Evolutionary conservation across 225 moss, liverwort and hornwort genomes (phyloP).

Genomic region (Takakia lepidozioides): DNA sequence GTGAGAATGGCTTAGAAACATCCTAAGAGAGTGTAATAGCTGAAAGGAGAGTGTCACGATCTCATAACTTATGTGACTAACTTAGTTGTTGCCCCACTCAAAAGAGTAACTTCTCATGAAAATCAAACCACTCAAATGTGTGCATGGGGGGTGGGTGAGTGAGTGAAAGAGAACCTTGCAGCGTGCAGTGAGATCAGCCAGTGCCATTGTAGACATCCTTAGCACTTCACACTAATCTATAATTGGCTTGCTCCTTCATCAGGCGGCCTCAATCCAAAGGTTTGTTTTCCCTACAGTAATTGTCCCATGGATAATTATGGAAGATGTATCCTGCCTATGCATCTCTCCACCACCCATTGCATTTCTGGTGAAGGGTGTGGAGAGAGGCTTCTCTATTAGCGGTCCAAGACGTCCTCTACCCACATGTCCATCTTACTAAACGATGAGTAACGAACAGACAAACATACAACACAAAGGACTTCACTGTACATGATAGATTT

Average conservation of each 20-base stretch:
- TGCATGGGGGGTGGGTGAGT: too few relatives aligned
- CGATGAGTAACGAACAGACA: conserved; percentile 1
- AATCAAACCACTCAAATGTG: too few relatives aligned
- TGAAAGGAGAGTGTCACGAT: too few relatives aligned
- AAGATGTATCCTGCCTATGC: neutral
- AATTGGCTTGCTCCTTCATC: neutral
- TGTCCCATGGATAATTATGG: too few relatives aligned
- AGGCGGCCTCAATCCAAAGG: neutral
- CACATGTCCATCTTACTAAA: conserved; percentile 4
- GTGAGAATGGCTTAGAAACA: too few relatives aligned
- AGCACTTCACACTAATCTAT: too few relatives aligned
- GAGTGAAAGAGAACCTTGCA: too few relatives aligned
- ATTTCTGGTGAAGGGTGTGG: conserved; percentile 3
- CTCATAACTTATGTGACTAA: too few relatives aligned
- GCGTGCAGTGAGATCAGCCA: conserved; percentile 49
- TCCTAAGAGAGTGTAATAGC: too few relatives aligned
- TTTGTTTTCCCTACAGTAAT: neutral
- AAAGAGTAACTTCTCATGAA: too few relatives aligned
- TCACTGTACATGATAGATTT: conserved; percentile 1
- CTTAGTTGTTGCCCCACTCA: too few relatives aligned
- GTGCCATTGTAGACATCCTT: conserved; percentile 9
- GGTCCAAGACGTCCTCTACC: conserved; percentile 1
- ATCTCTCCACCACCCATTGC: conserved; percentile 5
- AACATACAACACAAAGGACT: neutral
- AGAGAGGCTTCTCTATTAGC: conserved; percentile 3